phyloP scores from a whole-genome alignment of 2,329 filamentous ascomycete species.

The Fusarium denticulatum region DNA sequence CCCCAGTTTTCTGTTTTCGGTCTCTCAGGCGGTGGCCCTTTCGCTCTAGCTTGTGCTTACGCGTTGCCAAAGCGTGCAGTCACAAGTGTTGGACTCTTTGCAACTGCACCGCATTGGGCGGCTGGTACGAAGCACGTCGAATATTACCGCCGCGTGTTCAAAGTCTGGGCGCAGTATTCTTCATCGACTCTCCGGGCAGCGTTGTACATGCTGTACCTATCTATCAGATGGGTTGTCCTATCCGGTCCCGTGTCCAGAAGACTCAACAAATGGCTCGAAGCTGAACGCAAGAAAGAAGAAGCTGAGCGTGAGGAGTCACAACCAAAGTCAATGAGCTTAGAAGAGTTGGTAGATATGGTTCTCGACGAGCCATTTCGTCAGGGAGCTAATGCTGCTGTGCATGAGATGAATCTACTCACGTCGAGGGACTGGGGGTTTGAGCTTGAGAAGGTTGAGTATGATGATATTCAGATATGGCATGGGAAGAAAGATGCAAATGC shows the following conservation, averaged over 20 bases:
- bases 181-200: constrained; percentile 36
- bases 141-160: constrained; percentile 29
- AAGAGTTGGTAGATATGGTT: constrained; percentile 43
- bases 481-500: constrained; percentile 46
- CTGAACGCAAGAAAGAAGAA: constrained; percentile 7
- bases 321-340: constrained; percentile 22
- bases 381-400: constrained; percentile 38
- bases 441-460: constrained; percentile 43
- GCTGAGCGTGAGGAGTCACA: not conserved
- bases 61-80: constrained; percentile 45
- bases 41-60: constrained; percentile 49
- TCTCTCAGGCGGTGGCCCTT: constrained; percentile 50
- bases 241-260: not conserved
- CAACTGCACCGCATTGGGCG: constrained; percentile 49
- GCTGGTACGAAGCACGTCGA: constrained; percentile 46
- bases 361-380: constrained; percentile 45
- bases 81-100: constrained; percentile 51
- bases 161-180: constrained; percentile 34
- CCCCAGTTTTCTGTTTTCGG: constrained; percentile 48
- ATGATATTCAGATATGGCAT: constrained; percentile 47
- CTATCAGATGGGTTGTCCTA: constrained; percentile 16
- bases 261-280: constrained; percentile 23
- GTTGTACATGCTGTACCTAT: not conserved
- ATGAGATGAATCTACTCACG: constrained; percentile 46
- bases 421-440: constrained; percentile 45